Evolutionary conservation across 2,329 filamentous ascomycete species (phyloP).

Genomic region (Aspergillus sojae): DNA sequence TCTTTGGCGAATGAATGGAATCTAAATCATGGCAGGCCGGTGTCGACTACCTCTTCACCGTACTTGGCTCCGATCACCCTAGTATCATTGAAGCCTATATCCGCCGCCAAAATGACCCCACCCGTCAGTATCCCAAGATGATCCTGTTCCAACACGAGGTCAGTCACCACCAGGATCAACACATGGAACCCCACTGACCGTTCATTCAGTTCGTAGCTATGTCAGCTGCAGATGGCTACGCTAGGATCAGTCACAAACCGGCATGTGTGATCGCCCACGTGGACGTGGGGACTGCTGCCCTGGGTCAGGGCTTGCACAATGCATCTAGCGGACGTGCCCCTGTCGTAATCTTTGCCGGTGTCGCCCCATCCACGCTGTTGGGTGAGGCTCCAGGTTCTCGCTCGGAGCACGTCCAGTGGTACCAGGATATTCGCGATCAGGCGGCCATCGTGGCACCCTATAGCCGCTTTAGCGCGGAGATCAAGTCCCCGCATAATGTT

Average conservation of each 20-base stretch:
- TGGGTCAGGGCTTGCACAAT: slow-evolving; percentile 16
- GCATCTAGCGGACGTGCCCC: slow-evolving; percentile 16
- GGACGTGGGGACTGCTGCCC: slow-evolving; percentile 15
- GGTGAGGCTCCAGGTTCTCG: slow-evolving; percentile 13
- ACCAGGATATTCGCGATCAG: slow-evolving; percentile 79
- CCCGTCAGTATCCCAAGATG: slow-evolving; percentile 13
- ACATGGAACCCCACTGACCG: not conserved
- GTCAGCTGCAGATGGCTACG: slow-evolving; percentile 15
- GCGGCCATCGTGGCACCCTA: slow-evolving; percentile 78
- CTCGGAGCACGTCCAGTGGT: slow-evolving; percentile 63
- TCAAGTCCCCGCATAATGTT: slow-evolving; percentile 79
- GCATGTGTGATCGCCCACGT: slow-evolving; percentile 17
- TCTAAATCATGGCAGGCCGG: slow-evolving; percentile 3
- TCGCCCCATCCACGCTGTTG: slow-evolving; percentile 12
- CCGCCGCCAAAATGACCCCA: slow-evolving; percentile 13
- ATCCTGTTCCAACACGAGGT: slow-evolving; percentile 15
- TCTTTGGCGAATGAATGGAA: not conserved
- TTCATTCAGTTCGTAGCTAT: slow-evolving; percentile 7
- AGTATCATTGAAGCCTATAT: slow-evolving; percentile 17
- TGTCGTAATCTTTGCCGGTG: slow-evolving; percentile 14
- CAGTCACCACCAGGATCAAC: not conserved
- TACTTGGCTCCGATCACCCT: slow-evolving; percentile 16
- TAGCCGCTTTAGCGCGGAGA: slow-evolving; percentile 77
- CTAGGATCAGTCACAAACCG: slow-evolving; percentile 13
- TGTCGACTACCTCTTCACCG: slow-evolving; percentile 14